Base-by-base conservation (phyloP, 495 filamentous ascomycete species). In the Tuber aestivum region DNA sequence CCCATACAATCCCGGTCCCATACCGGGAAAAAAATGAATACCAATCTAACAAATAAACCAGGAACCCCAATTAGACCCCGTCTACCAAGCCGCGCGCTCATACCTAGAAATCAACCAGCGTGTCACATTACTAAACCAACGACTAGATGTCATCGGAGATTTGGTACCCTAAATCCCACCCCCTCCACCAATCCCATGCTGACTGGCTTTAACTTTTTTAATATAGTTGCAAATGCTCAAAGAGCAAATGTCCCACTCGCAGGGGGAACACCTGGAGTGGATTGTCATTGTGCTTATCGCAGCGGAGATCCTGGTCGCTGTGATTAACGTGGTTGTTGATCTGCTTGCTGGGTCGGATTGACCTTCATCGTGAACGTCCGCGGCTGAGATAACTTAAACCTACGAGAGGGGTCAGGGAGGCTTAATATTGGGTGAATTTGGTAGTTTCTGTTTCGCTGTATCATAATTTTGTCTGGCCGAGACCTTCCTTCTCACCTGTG, bases 71-170 rank as follows among this genome's bases (percentile, higher is more conserved):
- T 87, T 99, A 27, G 95, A 98, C 79, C 95, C 95, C 44, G 89
- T 98, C 32, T 99, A 99, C 82, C 91, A 94, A 81, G 95, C 95
- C 61, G 95, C 97, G 65, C 88, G 96, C 69, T 94, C 91, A 80
- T 99, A 99, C 81, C 87, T 99, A 38, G 95, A 99, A 86, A 98
- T 99, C 91, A 94, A 97, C 84, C 95, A 98, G 85, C 86, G 95
- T 70, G 95, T 97, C n/a, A 88, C 89, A 45, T 85, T 99, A 75
- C 85, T 99, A 78, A 97, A 93, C 37, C 94, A 98, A 82, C 86
- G 95, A 74, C 83, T 99, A 77, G 91, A 94, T 78, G 95, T 99
- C 48, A 97, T 99, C 85, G 94, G 92, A 14, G 95, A 99, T 86
- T 86, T 99, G 82, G 81, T 83, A 73, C n/a, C 74, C 4, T 35